A percentile compares a stretch with the other conserved stretches of the same genome.
Conservation (phyloP, 2,329 filamentous ascomycete species). For the Furcasterigmium sp. region DNA sequence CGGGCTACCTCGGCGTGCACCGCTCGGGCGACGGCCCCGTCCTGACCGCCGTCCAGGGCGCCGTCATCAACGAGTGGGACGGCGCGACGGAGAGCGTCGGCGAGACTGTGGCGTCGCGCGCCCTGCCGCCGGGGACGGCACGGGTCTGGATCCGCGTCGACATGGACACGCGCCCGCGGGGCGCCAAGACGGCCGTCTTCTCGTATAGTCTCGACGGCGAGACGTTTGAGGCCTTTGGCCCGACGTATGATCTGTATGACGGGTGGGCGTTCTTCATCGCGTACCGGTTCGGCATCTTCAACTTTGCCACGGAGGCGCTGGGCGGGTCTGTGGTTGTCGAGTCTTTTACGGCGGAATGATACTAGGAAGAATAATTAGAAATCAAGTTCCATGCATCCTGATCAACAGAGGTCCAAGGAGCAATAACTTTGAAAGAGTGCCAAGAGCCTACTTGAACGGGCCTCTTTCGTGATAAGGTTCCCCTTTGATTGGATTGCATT, state of each 20-base stretch:
- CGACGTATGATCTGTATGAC: conserved; percentile 27
- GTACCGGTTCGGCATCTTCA: conserved; percentile 44
- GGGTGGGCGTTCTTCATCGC: conserved; percentile 43
- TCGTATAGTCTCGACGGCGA: conserved; percentile 18
- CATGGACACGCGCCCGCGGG: conserved; percentile 17
- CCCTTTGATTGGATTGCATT: too few relatives aligned
- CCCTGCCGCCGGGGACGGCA: conserved; percentile 11
- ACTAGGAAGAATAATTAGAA: too few relatives aligned
- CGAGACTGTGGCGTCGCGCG: conserved; percentile 12
- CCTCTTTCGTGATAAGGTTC: too few relatives aligned
- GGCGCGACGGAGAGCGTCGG: conserved; percentile 14
- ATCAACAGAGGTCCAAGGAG: too few relatives aligned
- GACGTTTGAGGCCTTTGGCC: conserved; percentile 21
- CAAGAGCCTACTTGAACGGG: too few relatives aligned
- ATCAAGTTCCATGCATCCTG: too few relatives aligned
- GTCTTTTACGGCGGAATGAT: conserved; percentile 15
- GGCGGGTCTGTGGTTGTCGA: conserved; percentile 31
- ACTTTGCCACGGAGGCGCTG: conserved; percentile 36
- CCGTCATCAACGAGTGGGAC: conserved; percentile 28
- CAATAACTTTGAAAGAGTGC: too few relatives aligned
- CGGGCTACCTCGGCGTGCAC: conserved; percentile 46
- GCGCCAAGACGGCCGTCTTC: conserved; percentile 14
- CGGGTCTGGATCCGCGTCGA: conserved; percentile 17
- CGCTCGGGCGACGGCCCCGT: conserved; percentile 24
- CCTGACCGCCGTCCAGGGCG: conserved; percentile 27